Evolutionary conservation across 2,329 filamentous ascomycete genomes (phyloP).

Genomic region (Arachnomyces sp.): DNA sequence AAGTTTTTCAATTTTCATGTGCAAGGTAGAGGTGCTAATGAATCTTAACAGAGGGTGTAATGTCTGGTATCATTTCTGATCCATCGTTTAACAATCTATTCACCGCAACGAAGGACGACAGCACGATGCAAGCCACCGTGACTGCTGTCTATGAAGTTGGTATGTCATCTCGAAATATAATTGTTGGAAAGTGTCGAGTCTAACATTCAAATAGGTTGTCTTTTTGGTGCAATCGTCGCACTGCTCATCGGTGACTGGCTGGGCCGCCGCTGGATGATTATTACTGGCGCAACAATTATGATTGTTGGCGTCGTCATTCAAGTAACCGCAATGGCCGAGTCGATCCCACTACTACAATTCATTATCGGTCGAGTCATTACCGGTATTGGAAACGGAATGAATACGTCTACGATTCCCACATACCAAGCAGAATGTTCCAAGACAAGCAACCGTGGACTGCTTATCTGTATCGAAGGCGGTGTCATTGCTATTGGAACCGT

Average conservation of each 20-base stretch:
- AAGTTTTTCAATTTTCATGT: conserved; percentile 12
- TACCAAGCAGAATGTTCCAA: conserved; percentile 16
- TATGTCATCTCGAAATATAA: conserved; percentile 18
- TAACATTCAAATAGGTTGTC: conserved; percentile 19
- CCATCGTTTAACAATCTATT: conserved; percentile 19
- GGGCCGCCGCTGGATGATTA: conserved; percentile 42
- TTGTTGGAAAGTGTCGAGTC: conserved; percentile 24
- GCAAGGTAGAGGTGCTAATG: conserved; percentile 3
- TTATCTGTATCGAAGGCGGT: conserved; percentile 33
- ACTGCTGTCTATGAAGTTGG: conserved; percentile 46
- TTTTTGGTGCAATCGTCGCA: conserved; percentile 31
- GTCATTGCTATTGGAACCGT: conserved; percentile 18
- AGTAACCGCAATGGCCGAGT: conserved; percentile 23
- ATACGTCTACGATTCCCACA: conserved; percentile 20
- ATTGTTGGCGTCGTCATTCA: conserved; percentile 35
- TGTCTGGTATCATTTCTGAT: conserved; percentile 31
- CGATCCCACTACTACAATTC: conserved; percentile 41
- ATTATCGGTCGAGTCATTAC: conserved; percentile 28
- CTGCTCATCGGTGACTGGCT: conserved; percentile 28
- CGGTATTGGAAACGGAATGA: conserved; percentile 19
- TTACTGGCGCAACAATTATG: conserved; percentile 50
- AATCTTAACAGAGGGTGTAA: conserved; percentile 25
- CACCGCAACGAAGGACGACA: conserved; percentile 28
- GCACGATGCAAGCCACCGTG: conserved; percentile 42
- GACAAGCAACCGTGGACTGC: conserved; percentile 35